Conservation (phyloP, 768 basidiomycete genomes). For the Trametes villosa region DNA sequence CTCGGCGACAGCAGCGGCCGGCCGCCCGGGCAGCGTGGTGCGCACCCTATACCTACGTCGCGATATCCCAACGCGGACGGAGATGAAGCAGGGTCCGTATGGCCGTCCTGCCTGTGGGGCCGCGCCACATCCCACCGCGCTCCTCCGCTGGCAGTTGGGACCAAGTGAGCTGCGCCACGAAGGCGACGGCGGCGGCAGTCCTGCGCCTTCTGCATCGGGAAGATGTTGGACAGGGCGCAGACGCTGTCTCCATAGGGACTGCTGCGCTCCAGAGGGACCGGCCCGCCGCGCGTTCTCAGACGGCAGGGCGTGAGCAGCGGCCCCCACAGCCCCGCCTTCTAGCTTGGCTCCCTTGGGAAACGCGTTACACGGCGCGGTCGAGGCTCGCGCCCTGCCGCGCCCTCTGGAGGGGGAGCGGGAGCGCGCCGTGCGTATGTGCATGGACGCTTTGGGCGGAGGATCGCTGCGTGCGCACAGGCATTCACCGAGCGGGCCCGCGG, state of each 20-base stretch:
- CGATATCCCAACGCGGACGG: neutral
- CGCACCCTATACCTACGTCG: too few species aligned
- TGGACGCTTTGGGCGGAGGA: neutral
- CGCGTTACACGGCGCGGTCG: neutral
- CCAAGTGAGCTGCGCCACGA: slow-evolving; percentile 1
- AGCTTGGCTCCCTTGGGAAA: slow-evolving; percentile 4
- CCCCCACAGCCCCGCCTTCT: slow-evolving; percentile 17
- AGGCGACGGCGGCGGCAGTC: neutral
- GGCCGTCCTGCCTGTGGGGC: neutral
- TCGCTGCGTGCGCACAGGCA: neutral
- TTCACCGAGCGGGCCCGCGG: neutral
- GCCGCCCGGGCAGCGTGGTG: neutral
- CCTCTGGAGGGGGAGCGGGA: neutral
- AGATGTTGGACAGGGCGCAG: slow-evolving; percentile 2
- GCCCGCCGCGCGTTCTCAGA: slow-evolving; percentile 1
- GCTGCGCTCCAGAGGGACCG: slow-evolving; percentile 3
- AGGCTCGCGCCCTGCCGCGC: neutral
- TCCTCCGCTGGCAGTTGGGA: neutral
- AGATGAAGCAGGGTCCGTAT: slow-evolving; percentile 10
- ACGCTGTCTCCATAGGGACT: slow-evolving; percentile 9
- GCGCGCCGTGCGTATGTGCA: slow-evolving; percentile 4
- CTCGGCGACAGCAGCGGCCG: neutral
- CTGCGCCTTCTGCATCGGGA: neutral
- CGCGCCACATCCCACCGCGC: neutral
- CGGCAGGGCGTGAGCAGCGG: slow-evolving; percentile 11